Percentiles rank a stretch among this genome's conserved stretches.
phyloP scores from a whole-genome alignment of 2,329 filamentous ascomycete species.

The Fusarium sp. region DNA sequence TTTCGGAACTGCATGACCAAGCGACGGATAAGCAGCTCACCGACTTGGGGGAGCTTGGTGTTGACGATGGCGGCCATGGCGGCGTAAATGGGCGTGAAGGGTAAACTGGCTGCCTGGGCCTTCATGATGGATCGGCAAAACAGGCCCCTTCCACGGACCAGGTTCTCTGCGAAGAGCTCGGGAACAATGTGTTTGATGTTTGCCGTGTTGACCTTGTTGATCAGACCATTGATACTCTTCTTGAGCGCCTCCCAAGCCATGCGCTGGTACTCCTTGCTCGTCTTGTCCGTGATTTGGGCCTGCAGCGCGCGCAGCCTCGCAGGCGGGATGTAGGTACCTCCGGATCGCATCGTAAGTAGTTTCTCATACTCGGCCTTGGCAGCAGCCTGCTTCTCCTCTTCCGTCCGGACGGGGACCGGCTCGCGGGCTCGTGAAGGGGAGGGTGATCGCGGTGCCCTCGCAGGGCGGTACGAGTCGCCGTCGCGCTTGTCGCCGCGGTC shows the following conservation, averaged over 20 bases:
- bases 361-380: slow-evolving; percentile 96
- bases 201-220: slow-evolving; percentile 98
- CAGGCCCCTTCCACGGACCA: slow-evolving; percentile 90
- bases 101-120: slow-evolving; percentile 94
- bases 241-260: slow-evolving; percentile 99
- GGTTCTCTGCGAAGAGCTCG: slow-evolving; percentile 94
- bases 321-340: slow-evolving; percentile 96
- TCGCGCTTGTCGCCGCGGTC: slow-evolving; percentile 57
- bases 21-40: slow-evolving; percentile 88
- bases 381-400: slow-evolving; percentile 88
- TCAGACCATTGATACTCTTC: slow-evolving; percentile 98
- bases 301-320: slow-evolving; percentile 92
- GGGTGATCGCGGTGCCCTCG: slow-evolving; percentile 47
- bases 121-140: slow-evolving; percentile 99
- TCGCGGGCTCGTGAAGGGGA: slow-evolving; percentile 54
- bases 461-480: slow-evolving; percentile 68
- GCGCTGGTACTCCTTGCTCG: slow-evolving; percentile 96
- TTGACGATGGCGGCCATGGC: slow-evolving; percentile 98
- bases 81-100: slow-evolving; percentile 96
- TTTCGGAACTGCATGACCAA: slow-evolving; percentile 95
- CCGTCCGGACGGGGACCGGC: slow-evolving; percentile 66
- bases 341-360: slow-evolving; percentile 91
- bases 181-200: slow-evolving; percentile 99
- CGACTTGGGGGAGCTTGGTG: slow-evolving; percentile 95
- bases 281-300: slow-evolving; percentile 97